These are phyloP conservation scores for Lecanicillium sp. DNA, from an alignment of 2,329 filamentous ascomycete species.

Conservation along the genomic window DNA sequence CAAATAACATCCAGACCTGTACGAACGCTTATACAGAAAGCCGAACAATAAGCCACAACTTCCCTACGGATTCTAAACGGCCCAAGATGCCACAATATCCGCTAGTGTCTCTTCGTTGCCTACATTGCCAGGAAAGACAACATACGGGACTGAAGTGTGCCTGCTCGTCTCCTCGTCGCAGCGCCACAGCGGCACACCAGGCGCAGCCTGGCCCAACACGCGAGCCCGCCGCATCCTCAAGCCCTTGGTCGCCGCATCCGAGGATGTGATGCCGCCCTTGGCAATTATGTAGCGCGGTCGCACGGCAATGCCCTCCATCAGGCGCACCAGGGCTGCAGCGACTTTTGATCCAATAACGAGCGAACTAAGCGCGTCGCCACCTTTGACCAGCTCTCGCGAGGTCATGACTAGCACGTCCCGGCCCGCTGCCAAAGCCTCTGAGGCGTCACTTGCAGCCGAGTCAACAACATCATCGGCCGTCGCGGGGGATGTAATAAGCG, in stretches of 20 bases:
- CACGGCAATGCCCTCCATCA: conserved; percentile 38
- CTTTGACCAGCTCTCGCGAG: conserved; percentile 40
- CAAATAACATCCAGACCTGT: no score
- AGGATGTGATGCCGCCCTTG: conserved; percentile 55
- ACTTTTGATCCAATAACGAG: conserved; percentile 45
- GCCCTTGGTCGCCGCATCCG: conserved; percentile 51
- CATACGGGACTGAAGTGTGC: conserved; percentile 45
- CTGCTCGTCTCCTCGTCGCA: conserved; percentile 46
- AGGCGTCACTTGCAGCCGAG: conserved; percentile 11
- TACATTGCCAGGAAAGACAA: conserved; percentile 55
- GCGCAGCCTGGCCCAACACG: conserved; percentile 49
- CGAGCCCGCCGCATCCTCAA: conserved; percentile 45
- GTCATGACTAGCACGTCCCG: conserved; percentile 52
- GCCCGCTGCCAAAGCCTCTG: conserved; percentile 30
- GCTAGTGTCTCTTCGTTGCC: conserved; percentile 41
- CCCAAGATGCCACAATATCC: conserved; percentile 33
- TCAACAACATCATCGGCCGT: conserved; percentile 10
- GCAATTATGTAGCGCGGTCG: conserved; percentile 51
- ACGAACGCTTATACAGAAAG: no score
- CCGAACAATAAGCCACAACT: neutral
- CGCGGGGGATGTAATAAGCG: conserved; percentile 13
- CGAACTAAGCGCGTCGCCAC: conserved; percentile 37
- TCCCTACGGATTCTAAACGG: neutral
- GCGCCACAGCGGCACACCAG: conserved; percentile 52
- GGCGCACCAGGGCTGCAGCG: conserved; percentile 41